Base-by-base conservation (phyloP, 225 moss, liverwort and hornwort genomes). In the Climacium dendroides region DNA sequence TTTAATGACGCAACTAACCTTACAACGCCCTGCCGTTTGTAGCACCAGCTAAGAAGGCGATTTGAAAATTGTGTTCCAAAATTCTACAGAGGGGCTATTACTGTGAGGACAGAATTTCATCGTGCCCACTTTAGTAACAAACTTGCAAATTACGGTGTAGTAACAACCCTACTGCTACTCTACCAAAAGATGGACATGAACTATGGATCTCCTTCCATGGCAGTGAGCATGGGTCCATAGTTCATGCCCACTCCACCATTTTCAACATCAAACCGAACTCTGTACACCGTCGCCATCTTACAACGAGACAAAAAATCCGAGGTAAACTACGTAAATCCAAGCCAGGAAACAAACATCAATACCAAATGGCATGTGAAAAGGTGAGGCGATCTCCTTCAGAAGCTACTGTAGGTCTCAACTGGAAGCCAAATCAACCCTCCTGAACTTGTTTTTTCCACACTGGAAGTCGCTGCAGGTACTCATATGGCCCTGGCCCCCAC, bases 401-500 rank as follows among this genome's bases (percentile, higher is more conserved):
- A 45, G 45, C 16, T 16, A 45, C 45, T 45, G 45, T 45, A 16
- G 39, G 10, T 74, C 37, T 80, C 55, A 7, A 3, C 57, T 13
- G 55, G 14, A 30, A 80, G 53, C 32, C 6, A 39, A 24, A 67
- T 7, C 19, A 67, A 28, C 7, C 41, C 83, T 35, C 5, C 58
- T 35, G 13, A 73, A 47, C 23, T 30, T 60, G 41, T 15, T 19
- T 54, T 54, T 45, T 41, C 72, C 45, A 66, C 81, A 19, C 30
- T 58, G 5, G 52, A 57, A 85, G 62, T 55, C 26, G 71, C 52
- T 82, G 26, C 52, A 47, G 71, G 35, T 45, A 43, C 43, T 79
- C 64, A 91, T 54, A 90, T 67, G 62, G 79, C 53, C 83, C 91
- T 88, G 47, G 90, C 79, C 22, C 89, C 85, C 29, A 70, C 43